Evolutionary conservation across 306 rosid species (phyloP).

Genomic region (Luffa aegyptiaca): DNA sequence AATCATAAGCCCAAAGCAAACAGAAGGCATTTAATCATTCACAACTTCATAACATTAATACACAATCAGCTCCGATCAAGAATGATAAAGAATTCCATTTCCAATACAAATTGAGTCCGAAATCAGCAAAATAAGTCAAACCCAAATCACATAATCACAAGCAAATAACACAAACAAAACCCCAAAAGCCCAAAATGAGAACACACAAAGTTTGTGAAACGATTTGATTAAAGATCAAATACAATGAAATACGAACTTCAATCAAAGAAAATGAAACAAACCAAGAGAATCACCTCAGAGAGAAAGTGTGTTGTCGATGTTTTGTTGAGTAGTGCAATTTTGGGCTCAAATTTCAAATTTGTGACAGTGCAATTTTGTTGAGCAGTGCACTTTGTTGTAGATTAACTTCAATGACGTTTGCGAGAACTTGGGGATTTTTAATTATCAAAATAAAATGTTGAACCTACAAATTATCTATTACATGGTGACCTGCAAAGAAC

Average conservation of each 20-base stretch:
- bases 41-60: not conserved
- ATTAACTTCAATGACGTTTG: too few relatives aligned
- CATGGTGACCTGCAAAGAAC: too few relatives aligned
- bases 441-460: too few relatives aligned
- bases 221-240: not conserved
- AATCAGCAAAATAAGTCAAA: conserved; percentile 2
- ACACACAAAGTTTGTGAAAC: not conserved
- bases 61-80: not conserved
- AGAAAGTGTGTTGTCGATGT: not conserved
- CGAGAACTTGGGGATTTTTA: too few relatives aligned
- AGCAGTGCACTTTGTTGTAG: too few relatives aligned
- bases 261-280: not conserved
- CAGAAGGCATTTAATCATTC: too few relatives aligned
- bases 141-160: conserved; percentile 2
- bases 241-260: not conserved
- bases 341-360: not conserved
- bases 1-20: not conserved
- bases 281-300: not conserved
- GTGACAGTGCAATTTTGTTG: too few relatives aligned
- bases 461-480: too few relatives aligned
- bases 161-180: not conserved
- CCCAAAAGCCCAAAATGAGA: not conserved
- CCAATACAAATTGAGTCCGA: not conserved
- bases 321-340: not conserved
- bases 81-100: not conserved